Evolutionary conservation across 306 rosid species (phyloP), one percentile per base, ranked within the genome.

Genomic region (Fagus crenata): DNA sequence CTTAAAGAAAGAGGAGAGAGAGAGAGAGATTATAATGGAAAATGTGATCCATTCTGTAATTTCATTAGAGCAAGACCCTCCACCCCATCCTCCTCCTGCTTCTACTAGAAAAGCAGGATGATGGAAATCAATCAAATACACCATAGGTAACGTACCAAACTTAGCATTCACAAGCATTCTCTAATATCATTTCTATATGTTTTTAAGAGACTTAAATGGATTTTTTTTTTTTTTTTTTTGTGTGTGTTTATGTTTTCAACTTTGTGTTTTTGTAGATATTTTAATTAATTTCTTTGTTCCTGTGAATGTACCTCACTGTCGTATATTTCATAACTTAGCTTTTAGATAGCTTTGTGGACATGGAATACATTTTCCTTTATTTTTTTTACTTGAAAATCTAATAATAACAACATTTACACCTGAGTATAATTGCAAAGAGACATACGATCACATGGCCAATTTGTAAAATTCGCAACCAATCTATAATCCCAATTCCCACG

Each of bases 71-170:
- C 81, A 76, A 54, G 70, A n/a, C 6, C 36, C 81, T 63, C 85
- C 74, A 13, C 11, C 60, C 15, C 28, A 12, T 15, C 33, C 72
- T 46, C 40, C 76, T 68, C 53, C 75, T 15, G 13, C 69, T 11
- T 18, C 54, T 1, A 17, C 53, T 15, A 84, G 51, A 64, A 32
- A 51, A 49, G 46, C 59, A 2, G 89, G 91, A 76, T 88, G 91
- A 77, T 88, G 91, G 91, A 84, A 73, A 67, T 67, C 88, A 43
- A 64, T 85, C 80, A 83, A 73, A 67, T 85, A 85, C 86, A 85
- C 85, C 56, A 81, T 85, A 6, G 91, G 89, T 88, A 84, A 49
- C 68, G 17, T 5, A 8, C 37, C 11, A 46, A 12, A 32, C 31
- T 18, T 37, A 7, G 9, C 14, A 37, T 40, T 61, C 18, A 9